Evolutionary conservation across 768 basidiomycete species (phyloP).

Genomic region (Pisolithus sp.): DNA sequence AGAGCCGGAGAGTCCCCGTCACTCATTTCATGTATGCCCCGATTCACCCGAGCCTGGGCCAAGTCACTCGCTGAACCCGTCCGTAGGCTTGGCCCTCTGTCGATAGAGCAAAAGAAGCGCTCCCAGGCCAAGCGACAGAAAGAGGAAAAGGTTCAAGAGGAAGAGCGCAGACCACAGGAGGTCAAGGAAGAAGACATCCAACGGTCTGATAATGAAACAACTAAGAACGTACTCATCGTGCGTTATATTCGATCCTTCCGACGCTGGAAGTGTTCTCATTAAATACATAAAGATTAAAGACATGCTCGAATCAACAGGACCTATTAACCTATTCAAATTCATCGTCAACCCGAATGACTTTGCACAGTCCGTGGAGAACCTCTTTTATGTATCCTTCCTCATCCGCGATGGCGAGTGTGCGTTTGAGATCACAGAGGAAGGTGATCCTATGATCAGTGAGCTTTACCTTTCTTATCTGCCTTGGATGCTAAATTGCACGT

Average conservation of each 20-base stretch:
- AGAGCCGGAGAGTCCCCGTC: constrained; percentile 71
- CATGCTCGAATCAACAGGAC: constrained; percentile 44
- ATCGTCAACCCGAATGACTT: constrained; percentile 88
- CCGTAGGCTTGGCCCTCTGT: constrained; percentile 86
- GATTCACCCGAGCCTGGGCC: neutral
- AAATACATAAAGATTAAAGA: constrained; percentile 45
- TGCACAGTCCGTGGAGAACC: constrained; percentile 92
- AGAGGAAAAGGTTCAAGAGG: constrained; percentile 66
- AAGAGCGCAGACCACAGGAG: constrained; percentile 69
- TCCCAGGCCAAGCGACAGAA: constrained; percentile 51
- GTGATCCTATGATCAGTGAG: constrained; percentile 74
- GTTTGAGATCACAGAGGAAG: constrained; percentile 58
- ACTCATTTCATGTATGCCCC: constrained; percentile 81
- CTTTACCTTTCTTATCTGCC: constrained; percentile 2
- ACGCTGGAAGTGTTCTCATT: neutral
- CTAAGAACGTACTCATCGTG: constrained; percentile 75
- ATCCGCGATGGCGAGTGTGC: constrained; percentile 81
- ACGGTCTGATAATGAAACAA: constrained; percentile 82
- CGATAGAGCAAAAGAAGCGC: constrained; percentile 79
- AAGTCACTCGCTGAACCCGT: constrained; percentile 10
- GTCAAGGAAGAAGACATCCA: constrained; percentile 77
- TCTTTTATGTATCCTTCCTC: constrained; percentile 92
- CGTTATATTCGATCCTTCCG: constrained; percentile 18
- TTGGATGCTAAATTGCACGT: neutral
- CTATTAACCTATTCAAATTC: constrained; percentile 78